These are phyloP conservation scores for Senecio squalidus DNA, from an alignment of 140 eudicot genomes.

Conservation along the genomic window DNA sequence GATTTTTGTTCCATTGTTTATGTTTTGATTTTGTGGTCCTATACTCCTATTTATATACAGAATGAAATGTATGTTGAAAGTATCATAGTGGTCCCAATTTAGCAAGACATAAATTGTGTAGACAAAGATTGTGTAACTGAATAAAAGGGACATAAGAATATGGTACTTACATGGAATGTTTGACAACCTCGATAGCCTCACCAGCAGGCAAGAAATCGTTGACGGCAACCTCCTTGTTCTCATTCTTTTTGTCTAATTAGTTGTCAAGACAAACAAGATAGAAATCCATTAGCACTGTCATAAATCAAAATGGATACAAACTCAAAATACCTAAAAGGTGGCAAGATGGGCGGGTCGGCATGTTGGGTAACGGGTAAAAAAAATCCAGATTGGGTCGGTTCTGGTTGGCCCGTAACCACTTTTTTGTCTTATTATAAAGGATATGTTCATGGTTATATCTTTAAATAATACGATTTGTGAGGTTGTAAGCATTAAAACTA, in stretches of 20 bases:
- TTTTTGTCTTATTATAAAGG: too few relatives aligned
- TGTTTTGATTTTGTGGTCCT: not conserved
- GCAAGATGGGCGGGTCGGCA: constrained; percentile 2
- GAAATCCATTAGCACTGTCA: not conserved
- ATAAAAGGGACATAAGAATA: too few relatives aligned
- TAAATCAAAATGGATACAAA: not conserved
- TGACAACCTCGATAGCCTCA: constrained; percentile 52
- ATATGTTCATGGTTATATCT: not conserved
- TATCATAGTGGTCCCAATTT: not conserved
- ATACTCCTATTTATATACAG: not conserved
- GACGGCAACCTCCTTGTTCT: constrained; percentile 65
- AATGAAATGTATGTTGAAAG: not conserved
- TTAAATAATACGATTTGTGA: not conserved
- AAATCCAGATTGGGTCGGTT: too few relatives aligned
- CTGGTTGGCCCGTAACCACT: too few relatives aligned
- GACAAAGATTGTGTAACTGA: not conserved
- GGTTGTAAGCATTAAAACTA: not conserved
- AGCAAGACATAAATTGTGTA: not conserved
- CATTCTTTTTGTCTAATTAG: constrained; percentile 57
- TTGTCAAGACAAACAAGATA: constrained; percentile 18
- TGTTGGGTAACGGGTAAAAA: not conserved
- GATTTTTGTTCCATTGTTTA: not conserved
- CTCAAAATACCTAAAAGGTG: not conserved
- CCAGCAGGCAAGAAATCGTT: constrained; percentile 59
- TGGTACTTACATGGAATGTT: constrained; percentile 60